Evolutionary conservation across 768 basidiomycete genomes (phyloP).

Genomic region (Russula sp.): DNA sequence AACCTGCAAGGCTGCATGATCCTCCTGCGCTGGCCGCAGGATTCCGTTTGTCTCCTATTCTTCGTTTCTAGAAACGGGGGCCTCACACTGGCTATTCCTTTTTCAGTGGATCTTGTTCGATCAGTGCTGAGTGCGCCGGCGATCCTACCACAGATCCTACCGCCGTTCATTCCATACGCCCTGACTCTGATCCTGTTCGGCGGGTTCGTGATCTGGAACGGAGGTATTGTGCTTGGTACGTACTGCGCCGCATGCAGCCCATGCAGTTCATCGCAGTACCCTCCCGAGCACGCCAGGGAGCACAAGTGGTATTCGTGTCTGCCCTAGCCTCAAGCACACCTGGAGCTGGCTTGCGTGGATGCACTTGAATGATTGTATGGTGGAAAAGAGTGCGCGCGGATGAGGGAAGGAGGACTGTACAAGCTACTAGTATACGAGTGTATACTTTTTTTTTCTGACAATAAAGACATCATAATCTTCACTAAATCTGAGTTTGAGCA

Average conservation of each 20-base stretch:
- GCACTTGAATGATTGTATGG: no score
- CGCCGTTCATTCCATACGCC: conserved; percentile 63
- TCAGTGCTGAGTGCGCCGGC: conserved; percentile 50
- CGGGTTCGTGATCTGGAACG: conserved; percentile 83
- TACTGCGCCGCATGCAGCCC: conserved; percentile 21
- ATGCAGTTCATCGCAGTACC: background rate
- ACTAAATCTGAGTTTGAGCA: no score
- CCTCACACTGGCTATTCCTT: conserved; percentile 24
- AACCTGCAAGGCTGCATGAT: conserved; percentile 56
- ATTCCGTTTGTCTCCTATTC: conserved; percentile 46
- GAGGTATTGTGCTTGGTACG: conserved; percentile 89
- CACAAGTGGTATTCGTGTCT: no score
- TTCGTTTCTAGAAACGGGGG: conserved; percentile 9
- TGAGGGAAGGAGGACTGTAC: no score
- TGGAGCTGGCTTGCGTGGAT: no score
- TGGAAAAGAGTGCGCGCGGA: no score
- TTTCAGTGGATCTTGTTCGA: conserved; percentile 55
- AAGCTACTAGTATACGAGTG: no score
- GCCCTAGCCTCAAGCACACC: no score
- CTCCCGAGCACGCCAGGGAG: no score
- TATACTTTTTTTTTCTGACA: no score
- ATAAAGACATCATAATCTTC: no score
- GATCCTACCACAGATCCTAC: conserved; percentile 54
- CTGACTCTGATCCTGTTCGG: conserved; percentile 60
- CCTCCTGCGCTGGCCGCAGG: conserved; percentile 63